Base-by-base conservation (phyloP, 495 filamentous ascomycete species). In the Hapsidospora chrysogenum region DNA sequence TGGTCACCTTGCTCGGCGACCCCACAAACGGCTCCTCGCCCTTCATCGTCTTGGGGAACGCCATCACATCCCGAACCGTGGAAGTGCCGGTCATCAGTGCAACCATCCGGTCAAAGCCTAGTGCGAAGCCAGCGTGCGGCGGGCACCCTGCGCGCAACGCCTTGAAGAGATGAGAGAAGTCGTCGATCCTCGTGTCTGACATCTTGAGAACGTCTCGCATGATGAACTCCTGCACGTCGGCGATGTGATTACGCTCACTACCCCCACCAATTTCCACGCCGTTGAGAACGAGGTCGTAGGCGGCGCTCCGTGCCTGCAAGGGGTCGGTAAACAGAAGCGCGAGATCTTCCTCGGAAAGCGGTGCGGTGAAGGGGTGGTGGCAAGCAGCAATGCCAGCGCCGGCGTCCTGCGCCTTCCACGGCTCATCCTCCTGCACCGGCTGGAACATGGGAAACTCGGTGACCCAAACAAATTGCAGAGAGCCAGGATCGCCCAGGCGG, bases 291-390 rank as follows among this genome's bases (percentile, higher is more conserved):
- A 97, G 67, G 47, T 97, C 89, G 52, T 92, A 97, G 51, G 92
- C 82, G 49, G 92, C 85, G 1, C 71, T 86, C 25, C 64, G 67
- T 0, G 69, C 85, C 38, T 67, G 56, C 8, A 78, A 62, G 2
- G 89, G 92, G 35, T 84, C 64, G 4, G 70, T 75, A 14, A 68
- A 54, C 8, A 95, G 70, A 2, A 85, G 50, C 29, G 82, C 75
- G 18, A 92, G 70, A 47, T 96, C 92, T 9, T 61, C 58, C 9
- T 66, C 44, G 4, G 72, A 66, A 35, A 78, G 72, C 0, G 92
- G 89, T 0, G 92, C 80, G 3, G 89, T 97, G 54, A 97, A 97
- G 1, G 92, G 89, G 52, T 97, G 89, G 44, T 97, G 89, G 0
- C 87, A 95, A 5, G 89, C 76, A 11, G 75, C 73, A 49, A 96